Evolutionary conservation across 2,329 filamentous ascomycete species (phyloP).

Genomic region (Verticillium tricorpus): DNA sequence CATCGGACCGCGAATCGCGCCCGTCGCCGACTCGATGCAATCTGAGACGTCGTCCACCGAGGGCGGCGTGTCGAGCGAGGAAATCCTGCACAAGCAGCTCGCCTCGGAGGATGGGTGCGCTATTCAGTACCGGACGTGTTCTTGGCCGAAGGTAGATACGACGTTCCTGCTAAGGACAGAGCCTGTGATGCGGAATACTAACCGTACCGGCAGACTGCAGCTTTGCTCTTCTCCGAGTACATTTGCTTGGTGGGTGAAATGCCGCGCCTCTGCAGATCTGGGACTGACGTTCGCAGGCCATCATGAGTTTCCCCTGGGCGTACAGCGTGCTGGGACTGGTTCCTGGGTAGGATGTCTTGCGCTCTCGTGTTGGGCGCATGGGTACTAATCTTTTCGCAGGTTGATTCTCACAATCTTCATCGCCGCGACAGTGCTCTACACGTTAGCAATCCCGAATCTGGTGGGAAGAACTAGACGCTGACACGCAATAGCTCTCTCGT

Average conservation of each 20-base stretch:
- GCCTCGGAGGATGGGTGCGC: constrained; percentile 70
- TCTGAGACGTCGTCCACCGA: constrained; percentile 36
- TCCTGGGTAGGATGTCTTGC: constrained; percentile 40
- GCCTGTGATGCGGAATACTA: not conserved
- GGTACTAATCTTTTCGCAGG: constrained; percentile 13
- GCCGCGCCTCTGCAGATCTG: too few species aligned
- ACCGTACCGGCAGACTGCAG: constrained; percentile 56
- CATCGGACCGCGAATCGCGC: constrained; percentile 49
- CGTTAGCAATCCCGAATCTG: constrained; percentile 23
- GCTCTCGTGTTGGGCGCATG: not conserved
- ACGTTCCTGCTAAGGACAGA: not conserved
- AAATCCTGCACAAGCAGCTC: constrained; percentile 61
- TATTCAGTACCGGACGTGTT: constrained; percentile 91
- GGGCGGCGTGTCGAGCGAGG: constrained; percentile 30
- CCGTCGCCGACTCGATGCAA: constrained; percentile 29
- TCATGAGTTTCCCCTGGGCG: constrained; percentile 95
- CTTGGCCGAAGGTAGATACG: constrained; percentile 69
- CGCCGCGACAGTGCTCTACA: constrained; percentile 77
- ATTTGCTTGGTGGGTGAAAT: constrained; percentile 62
- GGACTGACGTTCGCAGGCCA: constrained; percentile 32
- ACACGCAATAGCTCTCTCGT: constrained; percentile 21
- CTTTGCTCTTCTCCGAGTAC: constrained; percentile 88
- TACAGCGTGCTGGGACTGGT: constrained; percentile 85
- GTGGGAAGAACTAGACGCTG: not conserved
- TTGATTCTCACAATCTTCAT: constrained; percentile 78